Percentiles rank a stretch among this genome's conserved stretches.
Evolutionary conservation across 352 stramenopile species (phyloP).

Genomic region (Pythium insidiosum): DNA sequence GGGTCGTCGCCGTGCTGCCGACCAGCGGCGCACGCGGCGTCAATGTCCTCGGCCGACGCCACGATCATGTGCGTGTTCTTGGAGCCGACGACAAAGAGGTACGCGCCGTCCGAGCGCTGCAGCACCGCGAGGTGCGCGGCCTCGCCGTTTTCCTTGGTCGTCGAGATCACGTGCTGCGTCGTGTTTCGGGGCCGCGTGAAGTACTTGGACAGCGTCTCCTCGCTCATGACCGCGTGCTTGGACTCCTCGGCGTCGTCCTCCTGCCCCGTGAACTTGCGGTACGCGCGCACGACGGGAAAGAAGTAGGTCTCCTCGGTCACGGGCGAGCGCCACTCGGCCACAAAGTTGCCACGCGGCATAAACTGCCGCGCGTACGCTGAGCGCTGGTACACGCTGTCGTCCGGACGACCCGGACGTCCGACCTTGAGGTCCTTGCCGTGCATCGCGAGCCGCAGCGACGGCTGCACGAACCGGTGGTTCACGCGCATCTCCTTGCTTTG

Average conservation of each 20-base stretch:
- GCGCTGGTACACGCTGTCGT: conserved; percentile 64
- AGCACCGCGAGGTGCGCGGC: conserved; percentile 64
- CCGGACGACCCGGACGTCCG: conserved; percentile 43
- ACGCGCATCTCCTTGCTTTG: conserved; percentile 29
- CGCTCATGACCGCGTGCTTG: conserved; percentile 13
- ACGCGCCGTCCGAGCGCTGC: conserved; percentile 52
- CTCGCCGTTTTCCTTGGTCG: conserved; percentile 76
- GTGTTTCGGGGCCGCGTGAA: conserved; percentile 54
- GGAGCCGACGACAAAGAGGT: conserved; percentile 65
- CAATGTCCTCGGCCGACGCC: conserved; percentile 37
- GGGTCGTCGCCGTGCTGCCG: conserved; percentile 21
- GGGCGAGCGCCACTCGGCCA: conserved; percentile 30
- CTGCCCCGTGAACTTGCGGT: conserved; percentile 78
- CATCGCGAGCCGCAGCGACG: conserved; percentile 23
- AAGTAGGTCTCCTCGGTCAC: conserved; percentile 6
- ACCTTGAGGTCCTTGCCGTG: conserved; percentile 55
- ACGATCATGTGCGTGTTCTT: conserved; percentile 78
- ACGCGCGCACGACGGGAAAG: conserved; percentile 63
- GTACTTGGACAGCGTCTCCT: conserved; percentile 56
- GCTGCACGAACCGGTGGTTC: conserved; percentile 27
- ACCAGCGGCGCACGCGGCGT: conserved; percentile 16
- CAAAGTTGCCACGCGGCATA: conserved; percentile 69
- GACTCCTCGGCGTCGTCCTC: conserved; percentile 69
- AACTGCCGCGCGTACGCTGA: conserved; percentile 55
- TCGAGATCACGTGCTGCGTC: conserved; percentile 51